phyloP scores from a whole-genome alignment of 768 basidiomycete genomes.

The Auricularia cornea region DNA sequence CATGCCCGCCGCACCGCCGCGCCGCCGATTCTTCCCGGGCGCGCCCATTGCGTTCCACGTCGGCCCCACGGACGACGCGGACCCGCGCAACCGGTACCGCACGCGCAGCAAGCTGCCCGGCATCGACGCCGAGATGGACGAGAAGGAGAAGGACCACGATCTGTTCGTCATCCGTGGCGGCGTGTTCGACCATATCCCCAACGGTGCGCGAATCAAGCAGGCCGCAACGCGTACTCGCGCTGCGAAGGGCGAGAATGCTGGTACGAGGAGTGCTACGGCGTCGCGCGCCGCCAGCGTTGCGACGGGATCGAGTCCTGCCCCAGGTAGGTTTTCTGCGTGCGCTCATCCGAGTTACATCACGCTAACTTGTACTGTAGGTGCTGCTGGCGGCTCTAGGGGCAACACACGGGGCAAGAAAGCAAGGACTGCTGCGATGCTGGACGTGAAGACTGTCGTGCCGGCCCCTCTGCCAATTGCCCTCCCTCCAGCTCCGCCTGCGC shows the following conservation, averaged over 20 bases:
- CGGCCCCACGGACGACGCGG: not conserved
- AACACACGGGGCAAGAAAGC: not conserved
- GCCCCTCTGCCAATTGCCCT: no score
- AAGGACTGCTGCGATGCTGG: not conserved
- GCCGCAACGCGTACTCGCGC: not conserved
- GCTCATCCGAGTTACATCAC: not conserved
- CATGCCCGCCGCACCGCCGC: not conserved
- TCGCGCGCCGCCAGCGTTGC: not conserved
- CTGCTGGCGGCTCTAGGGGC: not conserved
- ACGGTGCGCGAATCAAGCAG: not conserved
- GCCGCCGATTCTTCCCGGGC: not conserved
- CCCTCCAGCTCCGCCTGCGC: not conserved
- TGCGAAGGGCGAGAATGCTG: not conserved
- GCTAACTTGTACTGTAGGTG: not conserved
- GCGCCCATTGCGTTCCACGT: not conserved
- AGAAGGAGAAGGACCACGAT: not conserved
- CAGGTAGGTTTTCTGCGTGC: not conserved
- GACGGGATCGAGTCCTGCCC: not conserved
- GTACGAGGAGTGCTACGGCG: not conserved
- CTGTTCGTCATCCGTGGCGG: not conserved
- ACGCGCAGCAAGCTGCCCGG: not conserved
- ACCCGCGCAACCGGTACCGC: not conserved
- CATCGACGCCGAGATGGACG: not conserved
- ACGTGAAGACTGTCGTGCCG: no score
- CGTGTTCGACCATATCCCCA: not conserved